phyloP scores from a whole-genome alignment of 2,329 filamentous ascomycete genomes.

The Didymella keratinophila region DNA sequence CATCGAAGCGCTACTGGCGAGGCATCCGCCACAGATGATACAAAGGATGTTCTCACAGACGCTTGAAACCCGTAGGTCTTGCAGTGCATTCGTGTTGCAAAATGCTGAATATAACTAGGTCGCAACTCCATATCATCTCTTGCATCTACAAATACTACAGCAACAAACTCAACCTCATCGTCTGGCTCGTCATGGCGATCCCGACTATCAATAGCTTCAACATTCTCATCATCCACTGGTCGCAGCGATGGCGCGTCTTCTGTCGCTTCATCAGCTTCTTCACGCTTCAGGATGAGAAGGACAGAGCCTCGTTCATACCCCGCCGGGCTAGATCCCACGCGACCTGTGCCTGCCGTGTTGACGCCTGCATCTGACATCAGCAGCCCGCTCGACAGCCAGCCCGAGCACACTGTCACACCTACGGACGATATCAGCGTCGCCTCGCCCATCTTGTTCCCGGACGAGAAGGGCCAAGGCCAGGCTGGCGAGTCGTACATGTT shows the following conservation, averaged over 20 bases:
- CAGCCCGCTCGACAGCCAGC: conserved; percentile 43
- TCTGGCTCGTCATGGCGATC: conserved; percentile 45
- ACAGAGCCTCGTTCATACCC: conserved; percentile 49
- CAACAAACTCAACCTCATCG: conserved; percentile 41
- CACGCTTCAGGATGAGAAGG: conserved; percentile 39
- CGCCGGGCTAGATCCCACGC: conserved; percentile 43
- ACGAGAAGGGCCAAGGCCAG: conserved; percentile 35
- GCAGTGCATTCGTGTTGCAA: neutral
- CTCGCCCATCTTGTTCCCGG: conserved; percentile 32
- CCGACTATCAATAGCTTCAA: conserved; percentile 45
- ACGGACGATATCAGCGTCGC: conserved; percentile 45
- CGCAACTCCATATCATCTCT: conserved; percentile 48
- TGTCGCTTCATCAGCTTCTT: conserved; percentile 42
- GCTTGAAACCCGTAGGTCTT: conserved; percentile 45
- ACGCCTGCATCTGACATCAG: conserved; percentile 43
- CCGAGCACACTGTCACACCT: conserved; percentile 42
- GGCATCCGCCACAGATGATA: conserved; percentile 48
- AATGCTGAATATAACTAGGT: conserved; percentile 38
- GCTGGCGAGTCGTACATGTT: conserved; percentile 49
- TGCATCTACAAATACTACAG: conserved; percentile 42
- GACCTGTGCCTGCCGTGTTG: conserved; percentile 40
- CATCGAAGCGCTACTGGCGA: conserved; percentile 47
- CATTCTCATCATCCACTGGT: conserved; percentile 41
- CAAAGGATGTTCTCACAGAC: conserved; percentile 50
- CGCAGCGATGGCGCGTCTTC: conserved; percentile 43